Percentiles rank a stretch among this genome's conserved stretches.
These are phyloP conservation scores for Halophytophthora batemanensis DNA, from an alignment of 352 stramenopile genomes.

Conservation along the genomic window DNA sequence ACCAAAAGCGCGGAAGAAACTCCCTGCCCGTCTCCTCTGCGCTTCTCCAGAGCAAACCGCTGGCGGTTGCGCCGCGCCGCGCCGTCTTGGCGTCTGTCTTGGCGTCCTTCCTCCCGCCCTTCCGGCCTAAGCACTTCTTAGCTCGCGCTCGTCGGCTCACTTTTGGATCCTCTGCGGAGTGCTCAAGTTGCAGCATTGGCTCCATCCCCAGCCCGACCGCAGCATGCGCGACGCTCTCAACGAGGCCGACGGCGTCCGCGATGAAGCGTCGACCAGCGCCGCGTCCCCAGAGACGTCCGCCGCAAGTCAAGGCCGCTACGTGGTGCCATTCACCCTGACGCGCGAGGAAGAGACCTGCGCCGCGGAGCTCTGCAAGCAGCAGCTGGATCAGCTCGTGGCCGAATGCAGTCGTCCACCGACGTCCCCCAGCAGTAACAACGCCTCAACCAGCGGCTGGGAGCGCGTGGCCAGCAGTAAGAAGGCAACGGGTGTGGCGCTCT, in stretches of 20 bases:
- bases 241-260: conserved; percentile 12
- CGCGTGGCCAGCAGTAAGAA: conserved; percentile 36
- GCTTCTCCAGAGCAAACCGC: no score
- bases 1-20: no score
- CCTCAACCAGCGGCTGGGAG: conserved; percentile 18
- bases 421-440: background rate
- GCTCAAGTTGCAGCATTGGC: conserved; percentile 8
- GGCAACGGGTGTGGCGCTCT: conserved; percentile 31
- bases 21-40: no score
- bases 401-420: conserved; percentile 21
- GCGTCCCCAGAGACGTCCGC: background rate
- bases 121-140: no score
- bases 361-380: conserved; percentile 20
- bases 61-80: no score
- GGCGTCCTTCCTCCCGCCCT: no score
- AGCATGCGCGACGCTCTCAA: conserved; percentile 20
- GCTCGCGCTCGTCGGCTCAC: no score
- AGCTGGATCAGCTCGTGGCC: conserved; percentile 28
- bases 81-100: no score
- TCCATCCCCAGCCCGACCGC: background rate
- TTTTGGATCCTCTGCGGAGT: background rate
- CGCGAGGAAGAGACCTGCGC: conserved; percentile 35
- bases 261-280: conserved; percentile 1
- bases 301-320: conserved; percentile 37
- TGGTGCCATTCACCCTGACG: conserved; percentile 48